Percentiles rank a stretch among this genome's conserved stretches.
phyloP scores from a whole-genome alignment of 2,329 filamentous ascomycete genomes.

The Penicillium sp. region DNA sequence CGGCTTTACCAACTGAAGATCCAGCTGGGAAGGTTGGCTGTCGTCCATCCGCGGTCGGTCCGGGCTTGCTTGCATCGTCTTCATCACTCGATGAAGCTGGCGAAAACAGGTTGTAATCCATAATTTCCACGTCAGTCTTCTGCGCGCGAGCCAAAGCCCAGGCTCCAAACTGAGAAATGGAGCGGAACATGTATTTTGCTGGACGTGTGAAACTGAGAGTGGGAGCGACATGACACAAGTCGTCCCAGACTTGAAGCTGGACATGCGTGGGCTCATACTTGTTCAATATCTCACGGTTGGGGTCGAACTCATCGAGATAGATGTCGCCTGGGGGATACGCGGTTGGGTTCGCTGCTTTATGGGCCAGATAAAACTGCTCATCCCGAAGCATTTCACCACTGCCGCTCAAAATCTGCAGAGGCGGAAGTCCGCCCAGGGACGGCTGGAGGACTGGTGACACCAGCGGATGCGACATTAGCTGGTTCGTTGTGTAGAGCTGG shows the following conservation, averaged over 20 bases:
- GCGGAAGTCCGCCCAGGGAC: slow-evolving; percentile 81
- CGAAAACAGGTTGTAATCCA: slow-evolving; percentile 71
- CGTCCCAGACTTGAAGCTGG: slow-evolving; percentile 92
- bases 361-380: slow-evolving; percentile 90
- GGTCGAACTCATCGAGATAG: slow-evolving; percentile 58
- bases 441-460: slow-evolving; percentile 86
- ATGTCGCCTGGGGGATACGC: slow-evolving; percentile 65
- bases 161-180: slow-evolving; percentile 85
- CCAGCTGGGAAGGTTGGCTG: slow-evolving; percentile 14
- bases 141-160: slow-evolving; percentile 85
- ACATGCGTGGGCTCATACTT: slow-evolving; percentile 81
- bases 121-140: slow-evolving; percentile 69
- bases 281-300: slow-evolving; percentile 47
- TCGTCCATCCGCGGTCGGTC: slow-evolving; percentile 4
- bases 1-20: slow-evolving; percentile 69
- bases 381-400: slow-evolving; percentile 86
- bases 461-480: slow-evolving; percentile 75
- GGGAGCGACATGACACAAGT: slow-evolving; percentile 84
- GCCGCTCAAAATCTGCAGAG: slow-evolving; percentile 77
- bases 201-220: slow-evolving; percentile 95
- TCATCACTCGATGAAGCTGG: slow-evolving; percentile 58
- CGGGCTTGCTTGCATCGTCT: slow-evolving; percentile 12
- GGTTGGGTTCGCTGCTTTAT: slow-evolving; percentile 82
- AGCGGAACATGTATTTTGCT: slow-evolving; percentile 92
- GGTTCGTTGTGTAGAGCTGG: slow-evolving; percentile 80